These are phyloP conservation scores for Harringtonia lauricola DNA, from an alignment of 2,329 filamentous ascomycete species.

Conservation along the genomic window DNA sequence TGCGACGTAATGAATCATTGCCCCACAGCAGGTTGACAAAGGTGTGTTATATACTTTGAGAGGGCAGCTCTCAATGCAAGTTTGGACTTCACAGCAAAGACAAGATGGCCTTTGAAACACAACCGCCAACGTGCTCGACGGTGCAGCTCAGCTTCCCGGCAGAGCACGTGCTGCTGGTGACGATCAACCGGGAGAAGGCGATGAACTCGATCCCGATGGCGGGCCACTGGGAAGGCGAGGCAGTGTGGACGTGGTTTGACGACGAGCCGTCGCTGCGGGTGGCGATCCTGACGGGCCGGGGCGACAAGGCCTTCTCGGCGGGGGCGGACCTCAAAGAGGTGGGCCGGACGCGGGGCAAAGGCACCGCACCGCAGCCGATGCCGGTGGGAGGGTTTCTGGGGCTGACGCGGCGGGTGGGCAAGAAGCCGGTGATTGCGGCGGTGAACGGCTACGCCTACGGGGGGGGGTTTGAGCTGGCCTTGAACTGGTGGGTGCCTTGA, in stretches of 20 bases:
- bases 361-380: not conserved
- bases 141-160: conserved; percentile 24
- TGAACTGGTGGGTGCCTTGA: conserved; percentile 36
- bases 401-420: conserved; percentile 38
- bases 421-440: conserved; percentile 52
- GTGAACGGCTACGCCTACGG: conserved; percentile 52
- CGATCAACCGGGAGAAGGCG: conserved; percentile 35
- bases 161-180: conserved; percentile 36
- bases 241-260: conserved; percentile 42
- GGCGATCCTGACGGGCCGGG: conserved; percentile 35
- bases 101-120: not conserved
- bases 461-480: conserved; percentile 49
- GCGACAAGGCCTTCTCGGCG: conserved; percentile 41
- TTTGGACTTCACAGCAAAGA: not conserved
- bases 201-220: conserved; percentile 33
- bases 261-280: conserved; percentile 33
- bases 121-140: not conserved
- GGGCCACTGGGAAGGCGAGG: conserved; percentile 36
- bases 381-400: conserved; percentile 12
- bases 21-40: too few relatives aligned
- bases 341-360: not conserved
- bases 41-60: too few relatives aligned
- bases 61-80: too few relatives aligned
- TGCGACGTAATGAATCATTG: too few relatives aligned
- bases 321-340: conserved; percentile 40